phyloP scores from a whole-genome alignment of 371 early-diverging fungal genomes.

The Actinomucor elegans region DNA sequence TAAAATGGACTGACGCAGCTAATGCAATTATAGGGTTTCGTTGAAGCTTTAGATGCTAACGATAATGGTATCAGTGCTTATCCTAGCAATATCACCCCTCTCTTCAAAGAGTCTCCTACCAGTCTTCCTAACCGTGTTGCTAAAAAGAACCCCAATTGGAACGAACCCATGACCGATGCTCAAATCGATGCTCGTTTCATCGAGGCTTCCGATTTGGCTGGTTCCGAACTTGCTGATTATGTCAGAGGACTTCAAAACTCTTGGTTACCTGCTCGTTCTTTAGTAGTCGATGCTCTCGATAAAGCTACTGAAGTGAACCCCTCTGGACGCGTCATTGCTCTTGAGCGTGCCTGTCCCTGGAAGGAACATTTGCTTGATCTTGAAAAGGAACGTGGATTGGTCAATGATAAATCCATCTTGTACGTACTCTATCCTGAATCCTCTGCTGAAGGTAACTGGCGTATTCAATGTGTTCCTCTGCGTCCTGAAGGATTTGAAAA shows the following conservation, averaged over 20 bases:
- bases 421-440: conserved; percentile 86
- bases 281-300: conserved; percentile 75
- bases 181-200: conserved; percentile 68
- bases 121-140: conserved; percentile 77
- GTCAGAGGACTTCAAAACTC: conserved; percentile 66
- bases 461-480: conserved; percentile 81
- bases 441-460: conserved; percentile 58
- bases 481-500: conserved; percentile 80
- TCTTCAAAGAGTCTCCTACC: conserved; percentile 81
- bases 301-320: conserved; percentile 61
- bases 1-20: too few relatives aligned
- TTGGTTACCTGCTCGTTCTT: conserved; percentile 89
- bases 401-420: conserved; percentile 44
- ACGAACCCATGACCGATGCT: conserved; percentile 68
- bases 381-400: conserved; percentile 60
- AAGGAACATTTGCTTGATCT: conserved; percentile 84
- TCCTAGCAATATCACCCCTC: conserved; percentile 73
- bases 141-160: conserved; percentile 93
- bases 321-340: conserved; percentile 79
- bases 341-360: conserved; percentile 90
- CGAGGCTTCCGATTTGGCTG: conserved; percentile 77
- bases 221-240: conserved; percentile 70
- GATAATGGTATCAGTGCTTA: conserved; percentile 94
- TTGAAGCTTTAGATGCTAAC: conserved; percentile 75
- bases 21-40: conserved; percentile 52